Conservation (phyloP, 495 filamentous ascomycete genomes). For the Talaromyces trachyspermus region DNA sequence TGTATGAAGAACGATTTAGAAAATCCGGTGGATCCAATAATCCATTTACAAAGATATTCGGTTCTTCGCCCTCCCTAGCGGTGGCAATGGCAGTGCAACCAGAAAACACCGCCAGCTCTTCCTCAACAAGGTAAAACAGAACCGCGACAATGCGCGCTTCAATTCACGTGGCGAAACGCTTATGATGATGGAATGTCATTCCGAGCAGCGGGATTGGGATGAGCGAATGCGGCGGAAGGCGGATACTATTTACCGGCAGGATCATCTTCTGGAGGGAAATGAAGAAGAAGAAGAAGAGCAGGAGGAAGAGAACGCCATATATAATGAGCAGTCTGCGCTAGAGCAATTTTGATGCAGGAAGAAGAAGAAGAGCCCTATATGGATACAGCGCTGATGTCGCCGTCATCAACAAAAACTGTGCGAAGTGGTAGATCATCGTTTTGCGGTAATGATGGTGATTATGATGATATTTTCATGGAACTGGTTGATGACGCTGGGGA, state of each 20-base stretch:
- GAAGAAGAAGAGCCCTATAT: no score
- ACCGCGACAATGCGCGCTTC: slow-evolving; percentile 59
- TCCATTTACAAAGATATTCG: slow-evolving; percentile 3
- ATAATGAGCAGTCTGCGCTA: slow-evolving; percentile 26
- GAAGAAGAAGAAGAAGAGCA: slow-evolving; percentile 16
- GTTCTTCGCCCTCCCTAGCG: no score
- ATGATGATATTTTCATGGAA: slow-evolving; percentile 44
- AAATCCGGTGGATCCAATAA: slow-evolving; percentile 2
- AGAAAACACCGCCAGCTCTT: slow-evolving; percentile 50
- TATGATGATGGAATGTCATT: slow-evolving; percentile 34
- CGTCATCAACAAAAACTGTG: slow-evolving; percentile 27
- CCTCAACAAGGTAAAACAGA: slow-evolving; percentile 66
- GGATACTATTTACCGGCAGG: slow-evolving; percentile 21
- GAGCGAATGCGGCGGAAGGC: slow-evolving; percentile 34
- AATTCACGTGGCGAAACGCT: slow-evolving; percentile 75
- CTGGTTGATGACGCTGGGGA: no score
- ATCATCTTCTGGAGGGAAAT: slow-evolving; percentile 35
- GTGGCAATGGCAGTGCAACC: no score
- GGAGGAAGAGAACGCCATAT: no score
- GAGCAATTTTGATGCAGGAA: slow-evolving; percentile 28
- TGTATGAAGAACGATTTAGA: slow-evolving; percentile 7
- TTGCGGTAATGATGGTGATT: slow-evolving; percentile 51
- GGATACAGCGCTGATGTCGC: slow-evolving; percentile 20
- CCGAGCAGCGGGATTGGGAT: slow-evolving; percentile 44
- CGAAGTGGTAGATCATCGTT: slow-evolving; percentile 14